Evolutionary conservation across 129 eudicot genomes (phyloP), one percentile per base, ranked within the genome.

Genomic region (Arctium lappa): DNA sequence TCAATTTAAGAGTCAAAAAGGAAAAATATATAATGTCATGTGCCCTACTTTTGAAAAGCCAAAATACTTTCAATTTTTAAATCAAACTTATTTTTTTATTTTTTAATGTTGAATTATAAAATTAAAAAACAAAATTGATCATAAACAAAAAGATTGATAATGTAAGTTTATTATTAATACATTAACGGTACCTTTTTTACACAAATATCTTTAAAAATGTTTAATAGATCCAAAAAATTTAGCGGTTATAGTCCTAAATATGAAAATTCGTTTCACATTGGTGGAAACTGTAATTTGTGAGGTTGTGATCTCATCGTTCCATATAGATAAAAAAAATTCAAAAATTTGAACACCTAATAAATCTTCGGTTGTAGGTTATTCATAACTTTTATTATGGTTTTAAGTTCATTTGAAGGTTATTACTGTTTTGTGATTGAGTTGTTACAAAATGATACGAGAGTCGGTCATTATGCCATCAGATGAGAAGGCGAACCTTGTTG

Each of bases 31-130:
- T 11, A 70, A 71, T 32, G 60, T 75, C 30, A 71, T 33, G 56
- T 80, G 78, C 72, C 84, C 84, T 80, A 48, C 72, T 72, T 29
- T 72, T 32, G 50, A 72, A 80, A 72, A 72, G 84, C 72, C 72
- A 80, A 80, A 50, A 48, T 37, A 48, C 79, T 69, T 71, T 80
- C 69, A 69, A 68, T 16, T 8, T 72, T n/a, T 6, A 31, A 56
- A 56, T 15, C 8, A 56, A 7, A n/a, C 29, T 16, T 16, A 60
- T 60, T 60, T 60, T 60, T 60, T 46, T 42, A 38, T 46, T 3
- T 44, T 60, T 60, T 4, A 60, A n/a, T n/a, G 30, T 60, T 60
- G 16, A 53, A 53, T 53, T 3, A 53, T 53, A 22, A 33, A 33
- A 33, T 33, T 33, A 60, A 5, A 3, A 15, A 53, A 56, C 7